Conservation (phyloP, 2,329 filamentous ascomycete genomes). For the Colletotrichum siamense region DNA sequence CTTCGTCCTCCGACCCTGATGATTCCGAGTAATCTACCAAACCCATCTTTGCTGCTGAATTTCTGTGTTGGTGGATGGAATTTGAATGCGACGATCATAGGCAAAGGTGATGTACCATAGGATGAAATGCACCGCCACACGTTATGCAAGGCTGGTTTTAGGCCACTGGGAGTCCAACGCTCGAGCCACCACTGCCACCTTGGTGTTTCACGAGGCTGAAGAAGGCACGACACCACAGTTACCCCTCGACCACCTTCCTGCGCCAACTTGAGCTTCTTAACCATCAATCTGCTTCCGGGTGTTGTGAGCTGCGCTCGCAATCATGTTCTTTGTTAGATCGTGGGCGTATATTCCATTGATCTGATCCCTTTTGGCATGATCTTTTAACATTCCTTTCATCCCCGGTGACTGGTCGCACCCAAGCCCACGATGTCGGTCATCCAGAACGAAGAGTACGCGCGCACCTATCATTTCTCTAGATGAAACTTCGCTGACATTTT, state of each 20-base stretch:
- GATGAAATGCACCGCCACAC: slow-evolving; percentile 3
- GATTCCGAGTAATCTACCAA: slow-evolving; percentile 87
- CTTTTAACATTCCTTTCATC: not conserved
- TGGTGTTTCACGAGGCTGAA: slow-evolving; percentile 25
- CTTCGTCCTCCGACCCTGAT: slow-evolving; percentile 65
- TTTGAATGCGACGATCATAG: not conserved
- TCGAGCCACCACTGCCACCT: slow-evolving; percentile 4
- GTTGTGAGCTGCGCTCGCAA: slow-evolving; percentile 17
- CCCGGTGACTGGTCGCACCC: slow-evolving; percentile 8
- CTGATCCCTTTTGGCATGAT: slow-evolving; percentile 5
- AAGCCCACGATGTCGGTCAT: slow-evolving; percentile 45
- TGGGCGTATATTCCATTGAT: not conserved
- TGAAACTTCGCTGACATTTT: not conserved
- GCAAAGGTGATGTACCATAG: slow-evolving; percentile 3
- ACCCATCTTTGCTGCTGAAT: slow-evolving; percentile 61
- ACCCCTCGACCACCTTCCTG: slow-evolving; percentile 7
- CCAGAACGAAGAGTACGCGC: slow-evolving; percentile 47
- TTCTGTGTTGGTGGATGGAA: not conserved
- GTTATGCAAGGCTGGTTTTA: slow-evolving; percentile 6
- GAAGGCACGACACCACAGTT: not conserved
- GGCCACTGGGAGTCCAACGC: not conserved
- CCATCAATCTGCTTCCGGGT: not conserved
- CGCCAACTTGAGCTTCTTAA: not conserved
- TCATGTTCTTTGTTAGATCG: slow-evolving; percentile 10
- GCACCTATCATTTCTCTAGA: not conserved